These are phyloP conservation scores for Phyllosticta citrichinensis DNA, from an alignment of 2,329 filamentous ascomycete genomes.

Conservation along the genomic window DNA sequence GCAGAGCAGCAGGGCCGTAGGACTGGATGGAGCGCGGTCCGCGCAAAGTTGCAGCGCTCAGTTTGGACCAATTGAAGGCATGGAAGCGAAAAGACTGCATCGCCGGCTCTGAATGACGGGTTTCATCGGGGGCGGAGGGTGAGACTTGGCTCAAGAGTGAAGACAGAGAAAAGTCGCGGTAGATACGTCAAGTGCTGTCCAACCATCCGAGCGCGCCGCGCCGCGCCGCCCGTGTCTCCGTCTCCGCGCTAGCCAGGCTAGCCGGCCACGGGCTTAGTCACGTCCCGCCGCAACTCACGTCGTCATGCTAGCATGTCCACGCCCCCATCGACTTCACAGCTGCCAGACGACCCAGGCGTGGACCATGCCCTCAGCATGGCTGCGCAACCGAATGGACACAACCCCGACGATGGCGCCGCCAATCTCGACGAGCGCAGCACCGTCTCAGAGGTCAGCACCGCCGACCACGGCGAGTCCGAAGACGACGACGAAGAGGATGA, in stretches of 20 bases:
- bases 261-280: not conserved
- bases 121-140: not conserved
- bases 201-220: not conserved
- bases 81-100: slow-evolving; percentile 19
- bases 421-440: slow-evolving; percentile 40
- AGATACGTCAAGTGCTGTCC: not conserved
- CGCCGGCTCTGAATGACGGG: slow-evolving; percentile 11
- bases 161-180: not conserved
- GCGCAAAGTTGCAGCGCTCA: slow-evolving; percentile 15
- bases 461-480: slow-evolving; percentile 12
- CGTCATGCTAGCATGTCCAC: not conserved
- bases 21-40: slow-evolving; percentile 7
- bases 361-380: slow-evolving; percentile 33
- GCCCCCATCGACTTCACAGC: not conserved
- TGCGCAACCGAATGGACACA: slow-evolving; percentile 26
- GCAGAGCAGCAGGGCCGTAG: not conserved
- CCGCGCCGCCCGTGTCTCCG: not conserved
- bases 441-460: slow-evolving; percentile 13
- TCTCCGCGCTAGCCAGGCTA: not conserved
- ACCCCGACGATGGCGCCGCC: slow-evolving; percentile 34
- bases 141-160: not conserved
- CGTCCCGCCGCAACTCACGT: not conserved
- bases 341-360: slow-evolving; percentile 12
- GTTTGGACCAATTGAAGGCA: slow-evolving; percentile 17
- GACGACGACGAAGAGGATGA: slow-evolving; percentile 82